Evolutionary conservation across 441 rosid species (phyloP).

Genomic region (Erysimum cheiri): DNA sequence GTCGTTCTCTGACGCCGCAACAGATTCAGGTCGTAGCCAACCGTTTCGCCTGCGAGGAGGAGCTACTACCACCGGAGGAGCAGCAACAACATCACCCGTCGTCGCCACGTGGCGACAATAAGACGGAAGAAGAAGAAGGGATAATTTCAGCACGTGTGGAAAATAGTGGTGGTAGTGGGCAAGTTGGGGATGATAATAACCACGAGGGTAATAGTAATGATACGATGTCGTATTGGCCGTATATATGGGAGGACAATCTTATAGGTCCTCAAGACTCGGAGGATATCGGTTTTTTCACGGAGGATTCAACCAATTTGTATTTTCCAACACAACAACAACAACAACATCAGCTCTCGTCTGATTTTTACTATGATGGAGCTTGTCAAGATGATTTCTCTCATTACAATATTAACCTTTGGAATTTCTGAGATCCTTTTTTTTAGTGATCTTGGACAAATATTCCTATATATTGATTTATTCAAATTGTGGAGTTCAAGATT

Average conservation of each 20-base stretch:
- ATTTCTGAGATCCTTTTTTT: slow-evolving; percentile 43
- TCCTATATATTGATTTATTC: slow-evolving; percentile 7
- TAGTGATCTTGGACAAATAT: slow-evolving; percentile 35
- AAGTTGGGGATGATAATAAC: slow-evolving; percentile 20
- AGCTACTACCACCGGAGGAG: background rate
- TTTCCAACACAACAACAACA: slow-evolving; percentile 32
- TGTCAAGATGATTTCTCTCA: slow-evolving; percentile 40
- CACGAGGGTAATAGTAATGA: background rate
- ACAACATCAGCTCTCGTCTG: slow-evolving; percentile 40
- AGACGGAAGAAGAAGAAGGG: slow-evolving; percentile 12
- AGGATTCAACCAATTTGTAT: slow-evolving; percentile 26
- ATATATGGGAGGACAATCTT: slow-evolving; percentile 39
- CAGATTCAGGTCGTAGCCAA: slow-evolving; percentile 69
- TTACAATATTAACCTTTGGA: slow-evolving; percentile 43
- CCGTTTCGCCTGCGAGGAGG: slow-evolving; percentile 57
- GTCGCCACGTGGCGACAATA: slow-evolving; percentile 26
- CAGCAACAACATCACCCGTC: background rate
- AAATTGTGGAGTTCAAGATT: slow-evolving; percentile 2
- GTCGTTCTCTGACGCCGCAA: slow-evolving; percentile 49
- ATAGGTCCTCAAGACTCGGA: slow-evolving; percentile 19
- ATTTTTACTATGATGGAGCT: slow-evolving; percentile 47
- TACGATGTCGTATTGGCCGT: slow-evolving; percentile 38
- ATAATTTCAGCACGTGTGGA: slow-evolving; percentile 40
- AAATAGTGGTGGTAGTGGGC: slow-evolving; percentile 39
- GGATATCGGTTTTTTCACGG: slow-evolving; percentile 34